Base-by-base conservation (phyloP, 2,329 filamentous ascomycete species). In the Aspergillus tanneri region DNA sequence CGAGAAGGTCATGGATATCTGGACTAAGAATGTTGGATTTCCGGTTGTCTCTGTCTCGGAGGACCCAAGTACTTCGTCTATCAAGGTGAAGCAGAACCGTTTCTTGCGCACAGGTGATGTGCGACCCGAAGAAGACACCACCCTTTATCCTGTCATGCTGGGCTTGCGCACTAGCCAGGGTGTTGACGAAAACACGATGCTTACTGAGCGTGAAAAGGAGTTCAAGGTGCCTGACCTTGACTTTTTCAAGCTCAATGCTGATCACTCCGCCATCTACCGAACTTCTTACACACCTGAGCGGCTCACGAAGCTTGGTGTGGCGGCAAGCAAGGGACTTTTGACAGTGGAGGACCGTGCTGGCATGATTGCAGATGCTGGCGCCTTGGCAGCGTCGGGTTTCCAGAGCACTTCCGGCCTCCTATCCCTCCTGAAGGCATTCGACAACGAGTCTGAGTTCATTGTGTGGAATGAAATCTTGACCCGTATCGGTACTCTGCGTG, bases 161-260 rank as follows among this genome's bases (percentile, higher is more conserved):
- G 88, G 87, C 23, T 79, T 97, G 38, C 86, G 87, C 50, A 91
- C 88, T 27, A 88, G 90, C 70, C 80, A 87, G n/a, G 90, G 90
- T 21, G 72, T 96, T 34, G 81, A 95, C 57, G 86, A 91, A 64
- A 80, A 84, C 30, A 74, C 91, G 30, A 87, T 89, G 12, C 76
- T 95, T 32, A 76, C 75, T 54, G 77, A 83, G 55, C 85, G 92
- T 30, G 89, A 96, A 70, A 79, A 77, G 39, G 82, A 85, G 53
- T 89, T 95, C 74, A 85, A 89, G 72, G 69, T 96, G 21, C 81
- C 87, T 16, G 82, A 87, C 62, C 74, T 86, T 43, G 89, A 95
- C 62, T 96, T 97, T 74, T 97, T 87, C 83, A 97, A 97, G 79
- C 77, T 97, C 52, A 97, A 97, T 65, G 90, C 92, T 12, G 90